phyloP scores from a whole-genome alignment of 176 grass and related monocot species.

The Aegilops umbellulata region DNA sequence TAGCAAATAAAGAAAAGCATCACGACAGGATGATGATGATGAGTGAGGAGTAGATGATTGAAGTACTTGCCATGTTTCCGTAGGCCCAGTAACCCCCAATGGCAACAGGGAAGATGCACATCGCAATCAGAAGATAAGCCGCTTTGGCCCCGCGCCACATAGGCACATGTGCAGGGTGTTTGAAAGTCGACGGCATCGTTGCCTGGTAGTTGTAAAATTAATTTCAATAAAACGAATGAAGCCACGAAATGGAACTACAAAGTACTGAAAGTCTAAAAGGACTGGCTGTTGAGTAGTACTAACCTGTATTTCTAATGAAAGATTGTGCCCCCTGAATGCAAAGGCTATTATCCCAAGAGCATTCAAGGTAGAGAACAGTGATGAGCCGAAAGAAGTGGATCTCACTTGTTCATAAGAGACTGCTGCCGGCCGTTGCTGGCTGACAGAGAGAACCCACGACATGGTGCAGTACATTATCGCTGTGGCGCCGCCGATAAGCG shows the following conservation, averaged over 20 bases:
- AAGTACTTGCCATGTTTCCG: conserved; percentile 82
- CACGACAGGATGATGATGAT: not conserved
- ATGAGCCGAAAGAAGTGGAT: conserved; percentile 52
- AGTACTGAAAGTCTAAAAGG: not conserved
- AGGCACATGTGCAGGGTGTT: conserved; percentile 91
- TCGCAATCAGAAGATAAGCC: conserved; percentile 79
- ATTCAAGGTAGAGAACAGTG: conserved; percentile 60
- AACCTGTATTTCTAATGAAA: conserved; percentile 98
- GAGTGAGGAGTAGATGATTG: conserved; percentile 11
- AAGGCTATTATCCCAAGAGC: conserved; percentile 96
- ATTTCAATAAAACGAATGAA: not conserved
- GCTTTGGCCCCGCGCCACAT: conserved; percentile 97
- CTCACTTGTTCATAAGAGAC: conserved; percentile 65
- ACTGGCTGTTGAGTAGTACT: not conserved
- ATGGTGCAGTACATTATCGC: conserved; percentile 89
- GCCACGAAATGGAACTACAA: not conserved
- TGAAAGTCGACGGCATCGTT: conserved; percentile 96
- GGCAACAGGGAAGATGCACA: conserved; percentile 91
- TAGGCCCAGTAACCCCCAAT: conserved; percentile 96
- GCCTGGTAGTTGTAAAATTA: conserved; percentile 53
- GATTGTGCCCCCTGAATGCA: conserved; percentile 97
- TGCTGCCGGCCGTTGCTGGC: conserved; percentile 47
- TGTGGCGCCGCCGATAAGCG: conserved; percentile 80
- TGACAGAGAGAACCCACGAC: conserved; percentile 90
- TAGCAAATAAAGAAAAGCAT: not conserved